Conservation (phyloP, 352 stramenopile genomes). For the Phytopythium vexans region DNA sequence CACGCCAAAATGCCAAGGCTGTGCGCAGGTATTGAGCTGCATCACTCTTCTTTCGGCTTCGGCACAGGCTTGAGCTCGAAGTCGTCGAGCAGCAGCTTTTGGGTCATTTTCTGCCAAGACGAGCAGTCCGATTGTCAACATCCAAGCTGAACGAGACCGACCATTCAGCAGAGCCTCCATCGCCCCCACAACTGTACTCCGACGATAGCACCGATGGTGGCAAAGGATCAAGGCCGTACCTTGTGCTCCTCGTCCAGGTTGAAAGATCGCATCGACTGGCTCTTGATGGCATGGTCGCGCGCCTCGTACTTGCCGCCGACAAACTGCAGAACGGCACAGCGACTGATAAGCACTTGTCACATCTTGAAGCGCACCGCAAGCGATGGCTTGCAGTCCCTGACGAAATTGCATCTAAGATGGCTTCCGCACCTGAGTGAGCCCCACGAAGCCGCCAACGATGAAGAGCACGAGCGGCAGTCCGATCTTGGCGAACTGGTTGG, state of each 20-base stretch:
- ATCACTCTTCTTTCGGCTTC: constrained; percentile 38
- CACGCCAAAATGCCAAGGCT: too few relatives aligned
- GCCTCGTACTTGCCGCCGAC: constrained; percentile 81
- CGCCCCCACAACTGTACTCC: too few relatives aligned
- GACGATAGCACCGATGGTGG: too few relatives aligned
- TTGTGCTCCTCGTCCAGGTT: constrained; percentile 86
- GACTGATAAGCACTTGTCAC: too few relatives aligned
- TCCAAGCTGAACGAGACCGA: not conserved
- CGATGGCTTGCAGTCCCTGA: too few relatives aligned
- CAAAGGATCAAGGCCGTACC: constrained; percentile 20
- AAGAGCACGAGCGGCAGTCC: constrained; percentile 81
- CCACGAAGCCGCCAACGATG: constrained; percentile 72
- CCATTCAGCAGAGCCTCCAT: too few relatives aligned
- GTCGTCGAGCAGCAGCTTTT: constrained; percentile 79
- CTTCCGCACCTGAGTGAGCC: constrained; percentile 58
- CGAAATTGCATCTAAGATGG: too few relatives aligned
- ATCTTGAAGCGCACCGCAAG: too few relatives aligned
- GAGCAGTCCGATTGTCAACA: not conserved
- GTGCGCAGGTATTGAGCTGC: not conserved
- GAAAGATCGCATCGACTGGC: constrained; percentile 75
- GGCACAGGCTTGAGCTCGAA: constrained; percentile 86
- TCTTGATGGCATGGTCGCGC: constrained; percentile 78
- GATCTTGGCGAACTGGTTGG: constrained; percentile 59
- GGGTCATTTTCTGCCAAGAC: constrained; percentile 71
- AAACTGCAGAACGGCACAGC: constrained; percentile 39